Conservation (phyloP, 768 basidiomycete species). For the Boletus speciosus region DNA sequence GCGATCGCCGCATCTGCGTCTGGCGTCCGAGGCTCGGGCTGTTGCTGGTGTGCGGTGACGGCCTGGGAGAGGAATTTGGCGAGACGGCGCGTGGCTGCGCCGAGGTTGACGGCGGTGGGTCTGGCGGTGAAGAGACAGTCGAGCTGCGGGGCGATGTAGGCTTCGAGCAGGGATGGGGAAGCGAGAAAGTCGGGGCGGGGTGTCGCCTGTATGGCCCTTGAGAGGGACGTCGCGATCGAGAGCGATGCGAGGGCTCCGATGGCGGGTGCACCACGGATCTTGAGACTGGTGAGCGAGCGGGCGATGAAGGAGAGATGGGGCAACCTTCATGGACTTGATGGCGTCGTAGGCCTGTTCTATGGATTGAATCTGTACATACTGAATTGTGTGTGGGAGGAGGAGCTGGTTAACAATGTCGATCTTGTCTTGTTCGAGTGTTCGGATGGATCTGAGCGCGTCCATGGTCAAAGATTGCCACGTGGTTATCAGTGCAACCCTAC, state of each 20-base stretch:
- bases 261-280: constrained; percentile 91
- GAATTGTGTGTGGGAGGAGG: constrained; percentile 71
- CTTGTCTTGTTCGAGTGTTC: constrained; percentile 38
- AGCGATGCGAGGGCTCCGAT: constrained; percentile 91
- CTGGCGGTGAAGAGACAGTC: constrained; percentile 79
- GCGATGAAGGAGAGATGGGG: constrained; percentile 1
- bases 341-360: constrained; percentile 87
- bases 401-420: constrained; percentile 93
- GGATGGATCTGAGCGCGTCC: constrained; percentile 39
- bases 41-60: constrained; percentile 16
- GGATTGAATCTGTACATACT: constrained; percentile 62
- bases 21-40: constrained; percentile 7
- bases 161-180: constrained; percentile 48
- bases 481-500: neutral
- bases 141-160: constrained; percentile 56
- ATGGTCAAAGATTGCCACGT: constrained; percentile 6
- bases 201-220: constrained; percentile 44
- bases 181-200: constrained; percentile 53
- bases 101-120: constrained; percentile 96
- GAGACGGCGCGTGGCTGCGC: constrained; percentile 78
- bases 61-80: constrained; percentile 39
- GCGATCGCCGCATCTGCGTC: constrained; percentile 39
- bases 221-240: constrained; percentile 64
- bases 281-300: neutral
- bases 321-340: constrained; percentile 93